Evolutionary conservation across 306 rosid species (phyloP), one percentile per base, ranked within the genome.

Genomic region (Vigna mungo): DNA sequence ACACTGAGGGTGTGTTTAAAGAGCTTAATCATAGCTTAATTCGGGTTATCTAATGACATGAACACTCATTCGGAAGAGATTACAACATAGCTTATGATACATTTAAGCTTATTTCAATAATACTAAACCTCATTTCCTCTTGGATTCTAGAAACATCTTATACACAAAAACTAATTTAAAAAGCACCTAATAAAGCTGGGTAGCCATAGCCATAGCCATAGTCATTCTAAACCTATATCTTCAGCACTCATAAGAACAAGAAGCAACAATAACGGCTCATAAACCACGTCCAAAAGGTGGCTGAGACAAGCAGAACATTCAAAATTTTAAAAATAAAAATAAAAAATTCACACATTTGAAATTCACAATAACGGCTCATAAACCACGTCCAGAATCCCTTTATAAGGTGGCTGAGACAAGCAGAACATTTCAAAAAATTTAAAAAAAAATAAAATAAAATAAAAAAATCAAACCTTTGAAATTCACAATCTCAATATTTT

Each of bases 311-410:
- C 30, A 72, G 69, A 44, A 18, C 55, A 76, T 4, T 61, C 65
- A 68, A 30, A 53, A 76, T 20, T 39, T 2, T 0, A 25, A 2
- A 25, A 25, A 25, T 1, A 25, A 25, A 20, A 20, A 20, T 20
- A 20, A 51, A 25, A 39, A 7, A 61, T 61, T 51, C 18, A 82
- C 36, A n/a, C 21, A 7, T 34, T n/a, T 2, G 72, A 49, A 65
- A 68, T 58, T 34, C 53, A 71, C 30, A 2, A 75, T 9, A n/a
- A n/a, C n/a, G 1, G 10, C 9, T 43, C 30, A 11, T 23, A 12
- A 47, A 63, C 27, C 53, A 68, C 37, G 17, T 52, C 77, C 6
- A 71, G 39, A 48, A 77, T 75, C 65, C 71, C 39, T 23, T 30
- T 10, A 52, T 11, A 30, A 6, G 11, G 27, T 13, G 21, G 9